These are phyloP conservation scores for Citrullus mucosospermus DNA, from an alignment of 306 rosid genomes.

Conservation along the genomic window DNA sequence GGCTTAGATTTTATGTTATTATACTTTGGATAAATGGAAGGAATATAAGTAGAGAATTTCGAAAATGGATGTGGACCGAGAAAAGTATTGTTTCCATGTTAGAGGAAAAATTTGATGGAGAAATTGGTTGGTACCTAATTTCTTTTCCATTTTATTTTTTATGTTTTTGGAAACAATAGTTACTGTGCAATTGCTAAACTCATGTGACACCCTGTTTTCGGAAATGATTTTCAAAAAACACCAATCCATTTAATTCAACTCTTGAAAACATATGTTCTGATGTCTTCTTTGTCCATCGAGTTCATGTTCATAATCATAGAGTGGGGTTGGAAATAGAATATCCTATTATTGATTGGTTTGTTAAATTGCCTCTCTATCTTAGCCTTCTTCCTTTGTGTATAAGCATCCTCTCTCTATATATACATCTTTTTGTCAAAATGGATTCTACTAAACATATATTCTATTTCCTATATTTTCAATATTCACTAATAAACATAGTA, in stretches of 20 bases:
- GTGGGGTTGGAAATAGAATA: neutral
- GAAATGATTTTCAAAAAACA: neutral
- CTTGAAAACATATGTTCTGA: neutral
- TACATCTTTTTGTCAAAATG: neutral
- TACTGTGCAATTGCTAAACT: neutral
- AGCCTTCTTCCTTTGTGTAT: neutral
- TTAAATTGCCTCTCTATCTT: neutral
- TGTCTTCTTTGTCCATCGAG: neutral
- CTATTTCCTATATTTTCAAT: neutral
- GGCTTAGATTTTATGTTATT: neutral
- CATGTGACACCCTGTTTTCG: neutral
- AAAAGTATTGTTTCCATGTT: neutral
- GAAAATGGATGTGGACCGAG: neutral
- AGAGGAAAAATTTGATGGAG: neutral
- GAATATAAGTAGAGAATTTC: neutral
- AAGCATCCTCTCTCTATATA: neutral
- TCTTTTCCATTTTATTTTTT: neutral
- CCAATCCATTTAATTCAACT: neutral
- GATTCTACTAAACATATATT: neutral
- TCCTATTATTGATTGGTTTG: neutral
- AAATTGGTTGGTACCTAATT: neutral
- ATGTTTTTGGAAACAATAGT: neutral
- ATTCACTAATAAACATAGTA: neutral
- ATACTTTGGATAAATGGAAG: neutral
- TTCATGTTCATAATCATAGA: neutral